Percentiles rank a stretch among this genome's conserved stretches.
phyloP scores from a whole-genome alignment of 2,329 filamentous ascomycete genomes.

The Aureobasidium sp. region DNA sequence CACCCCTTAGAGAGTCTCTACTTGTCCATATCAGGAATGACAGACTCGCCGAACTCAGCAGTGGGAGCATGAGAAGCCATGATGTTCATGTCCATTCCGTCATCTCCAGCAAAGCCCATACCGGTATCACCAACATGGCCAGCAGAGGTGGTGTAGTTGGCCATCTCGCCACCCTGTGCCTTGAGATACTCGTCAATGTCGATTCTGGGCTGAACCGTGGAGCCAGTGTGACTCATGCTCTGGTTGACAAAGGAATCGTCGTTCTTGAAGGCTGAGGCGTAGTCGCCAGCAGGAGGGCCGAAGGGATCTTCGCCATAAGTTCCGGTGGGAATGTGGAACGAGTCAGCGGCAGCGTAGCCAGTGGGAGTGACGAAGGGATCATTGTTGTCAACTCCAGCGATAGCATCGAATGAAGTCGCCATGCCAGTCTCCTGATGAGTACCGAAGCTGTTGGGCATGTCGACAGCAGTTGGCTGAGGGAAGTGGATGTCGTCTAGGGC shows the following conservation, averaged over 20 bases:
- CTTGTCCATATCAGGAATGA: constrained; percentile 2
- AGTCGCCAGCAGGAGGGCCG: background rate
- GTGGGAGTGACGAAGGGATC: constrained; percentile 3
- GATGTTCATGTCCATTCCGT: background rate
- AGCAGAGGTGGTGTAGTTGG: background rate
- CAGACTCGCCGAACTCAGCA: background rate
- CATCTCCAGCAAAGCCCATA: background rate
- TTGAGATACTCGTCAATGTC: background rate
- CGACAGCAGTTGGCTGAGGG: background rate
- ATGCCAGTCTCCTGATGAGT: background rate
- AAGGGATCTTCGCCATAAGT: background rate
- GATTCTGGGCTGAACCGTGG: background rate
- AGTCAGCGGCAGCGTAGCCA: background rate
- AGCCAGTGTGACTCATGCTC: background rate
- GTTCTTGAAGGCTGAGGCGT: background rate
- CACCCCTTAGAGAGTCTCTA: background rate
- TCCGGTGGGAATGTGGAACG: background rate
- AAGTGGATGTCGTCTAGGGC: background rate
- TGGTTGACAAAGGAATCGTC: background rate
- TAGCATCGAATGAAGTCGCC: background rate
- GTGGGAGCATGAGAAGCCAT: background rate
- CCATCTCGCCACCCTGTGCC: background rate
- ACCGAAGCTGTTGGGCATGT: background rate
- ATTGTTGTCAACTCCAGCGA: background rate
- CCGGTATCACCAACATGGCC: background rate